Conservation (phyloP, 2,329 filamentous ascomycete species). For the Colletotrichum karsti region DNA sequence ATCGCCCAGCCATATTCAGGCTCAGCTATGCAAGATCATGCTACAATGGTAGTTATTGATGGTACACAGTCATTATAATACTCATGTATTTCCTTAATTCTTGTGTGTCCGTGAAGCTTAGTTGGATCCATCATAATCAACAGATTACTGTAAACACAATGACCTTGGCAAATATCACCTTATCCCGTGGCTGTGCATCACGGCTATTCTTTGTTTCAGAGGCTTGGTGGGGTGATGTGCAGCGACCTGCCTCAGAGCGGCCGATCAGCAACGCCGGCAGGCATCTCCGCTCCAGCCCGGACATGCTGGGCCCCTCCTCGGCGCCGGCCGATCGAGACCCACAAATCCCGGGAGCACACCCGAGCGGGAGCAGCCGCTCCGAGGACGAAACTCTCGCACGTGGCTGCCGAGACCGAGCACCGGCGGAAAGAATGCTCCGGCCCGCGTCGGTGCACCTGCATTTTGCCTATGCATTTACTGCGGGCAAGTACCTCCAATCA, state of each 20-base stretch:
- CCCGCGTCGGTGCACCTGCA: background rate
- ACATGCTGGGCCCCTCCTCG: background rate
- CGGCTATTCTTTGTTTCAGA: background rate
- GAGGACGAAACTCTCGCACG: background rate
- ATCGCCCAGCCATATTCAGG: no score
- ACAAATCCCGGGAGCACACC: background rate
- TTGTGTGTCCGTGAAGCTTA: no score
- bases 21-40: no score
- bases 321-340: conserved; percentile 5
- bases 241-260: background rate
- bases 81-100: no score
- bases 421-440: conserved; percentile 1
- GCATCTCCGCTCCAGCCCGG: background rate
- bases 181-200: no score
- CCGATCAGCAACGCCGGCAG: background rate
- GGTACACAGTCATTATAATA: no score
- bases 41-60: no score
- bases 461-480: background rate
- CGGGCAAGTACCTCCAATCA: background rate
- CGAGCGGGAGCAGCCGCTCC: conserved; percentile 7
- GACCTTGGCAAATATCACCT: no score
- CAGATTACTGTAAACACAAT: no score
- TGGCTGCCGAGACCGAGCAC: background rate
- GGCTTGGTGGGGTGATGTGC: background rate
- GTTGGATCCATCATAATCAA: no score